Conservation (phyloP, 2,329 filamentous ascomycete genomes). For the Diaporthe ilicicola region DNA sequence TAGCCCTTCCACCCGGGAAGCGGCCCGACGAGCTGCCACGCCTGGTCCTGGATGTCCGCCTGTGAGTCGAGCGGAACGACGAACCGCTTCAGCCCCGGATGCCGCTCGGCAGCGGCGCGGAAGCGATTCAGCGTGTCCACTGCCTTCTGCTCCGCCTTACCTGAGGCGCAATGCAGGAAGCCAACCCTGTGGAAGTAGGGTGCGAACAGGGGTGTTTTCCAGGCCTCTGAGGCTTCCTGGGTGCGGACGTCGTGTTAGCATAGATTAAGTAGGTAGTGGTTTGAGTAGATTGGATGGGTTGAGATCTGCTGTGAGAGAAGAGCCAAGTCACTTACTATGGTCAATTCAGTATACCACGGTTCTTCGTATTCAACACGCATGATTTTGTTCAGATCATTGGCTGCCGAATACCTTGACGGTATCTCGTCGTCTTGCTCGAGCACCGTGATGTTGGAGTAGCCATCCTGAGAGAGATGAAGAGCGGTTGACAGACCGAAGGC, state of each 20-base stretch:
- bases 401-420: slow-evolving; percentile 62
- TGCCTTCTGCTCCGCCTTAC: slow-evolving; percentile 6
- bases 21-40: slow-evolving; percentile 58
- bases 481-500: slow-evolving; percentile 61
- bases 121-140: slow-evolving; percentile 21
- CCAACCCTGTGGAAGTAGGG: slow-evolving; percentile 58
- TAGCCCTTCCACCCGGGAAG: slow-evolving; percentile 66
- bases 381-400: slow-evolving; percentile 70
- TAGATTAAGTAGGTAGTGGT: not conserved
- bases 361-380: slow-evolving; percentile 67
- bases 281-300: slow-evolving; percentile 32
- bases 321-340: not conserved
- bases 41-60: slow-evolving; percentile 50
- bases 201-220: slow-evolving; percentile 61
- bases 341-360: slow-evolving; percentile 62
- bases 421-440: slow-evolving; percentile 49
- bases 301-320: slow-evolving; percentile 50
- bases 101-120: not conserved
- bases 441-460: slow-evolving; percentile 56
- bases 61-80: slow-evolving; percentile 6
- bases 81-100: slow-evolving; percentile 1
- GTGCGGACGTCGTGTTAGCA: not conserved
- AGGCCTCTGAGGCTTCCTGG: slow-evolving; percentile 58
- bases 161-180: slow-evolving; percentile 48
- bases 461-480: slow-evolving; percentile 52